phyloP scores from a whole-genome alignment of 2,329 filamentous ascomycete genomes.

The Hymenoscyphus occultus region DNA sequence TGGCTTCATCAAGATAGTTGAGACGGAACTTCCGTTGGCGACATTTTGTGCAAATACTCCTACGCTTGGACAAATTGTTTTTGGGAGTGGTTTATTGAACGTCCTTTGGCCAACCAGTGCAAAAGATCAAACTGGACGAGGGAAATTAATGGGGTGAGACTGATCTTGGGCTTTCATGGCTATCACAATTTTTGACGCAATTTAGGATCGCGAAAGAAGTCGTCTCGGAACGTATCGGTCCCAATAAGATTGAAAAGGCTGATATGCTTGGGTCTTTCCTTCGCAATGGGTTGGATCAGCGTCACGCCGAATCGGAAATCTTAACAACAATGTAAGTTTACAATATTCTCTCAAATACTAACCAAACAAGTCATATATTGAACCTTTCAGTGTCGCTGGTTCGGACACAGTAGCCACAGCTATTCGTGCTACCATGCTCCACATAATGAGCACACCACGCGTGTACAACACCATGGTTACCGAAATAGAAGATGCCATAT shows the following conservation, averaged over 20 bases:
- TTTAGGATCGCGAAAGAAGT: neutral
- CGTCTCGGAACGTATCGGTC: slow-evolving; percentile 38
- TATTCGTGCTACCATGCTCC: slow-evolving; percentile 37
- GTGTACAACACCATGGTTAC: slow-evolving; percentile 11
- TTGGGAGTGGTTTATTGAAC: slow-evolving; percentile 1
- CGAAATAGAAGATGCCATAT: neutral
- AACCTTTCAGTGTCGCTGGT: slow-evolving; percentile 44
- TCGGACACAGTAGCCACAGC: slow-evolving; percentile 57
- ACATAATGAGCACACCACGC: slow-evolving; percentile 22
- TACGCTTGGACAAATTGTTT: neutral
- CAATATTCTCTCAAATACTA: neutral
- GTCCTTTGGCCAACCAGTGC: slow-evolving; percentile 4
- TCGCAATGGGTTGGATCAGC: slow-evolving; percentile 7
- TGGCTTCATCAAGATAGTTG: neutral
- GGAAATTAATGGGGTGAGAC: neutral
- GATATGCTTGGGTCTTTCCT: slow-evolving; percentile 53
- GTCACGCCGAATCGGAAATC: slow-evolving; percentile 17
- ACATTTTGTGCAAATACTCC: slow-evolving; percentile 1
- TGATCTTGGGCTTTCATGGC: neutral
- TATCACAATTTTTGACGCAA: neutral
- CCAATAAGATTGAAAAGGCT: slow-evolving; percentile 29
- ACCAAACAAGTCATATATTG: neutral
- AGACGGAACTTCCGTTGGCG: neutral
- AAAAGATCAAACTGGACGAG: neutral
- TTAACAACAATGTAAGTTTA: slow-evolving; percentile 30